Evolutionary conservation across 371 early-diverging fungal genomes (phyloP), one percentile per base, ranked within the genome.

Genomic region (Blakeslea trispora): DNA sequence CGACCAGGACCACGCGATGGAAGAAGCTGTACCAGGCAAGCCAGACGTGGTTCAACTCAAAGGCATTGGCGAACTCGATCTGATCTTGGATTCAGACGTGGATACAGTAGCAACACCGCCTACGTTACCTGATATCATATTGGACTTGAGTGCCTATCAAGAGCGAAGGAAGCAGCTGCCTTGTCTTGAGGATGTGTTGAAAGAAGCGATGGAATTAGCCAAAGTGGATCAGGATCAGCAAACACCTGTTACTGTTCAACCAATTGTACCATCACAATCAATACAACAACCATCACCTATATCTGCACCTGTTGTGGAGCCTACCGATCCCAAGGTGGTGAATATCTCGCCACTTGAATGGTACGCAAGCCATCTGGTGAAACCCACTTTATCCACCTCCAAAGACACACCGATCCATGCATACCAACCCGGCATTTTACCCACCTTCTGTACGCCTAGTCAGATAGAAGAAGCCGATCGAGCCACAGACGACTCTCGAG

Each of bases 361-460:
- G 37, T 37, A n/a, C 9, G 4, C 24, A 11, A 1, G 10, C 15
- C 24, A 42, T 3, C 8, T 8, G n/a, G 3, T 42, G 19, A 39
- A 7, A 5, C 9, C 19, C 2, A 5, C 5, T 37, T 2, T 23
- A 50, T 14, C 51, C 1, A 8, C 11, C 1, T 11, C 37, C 32
- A 50, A 22, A 42, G 31, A 19, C 1, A 19, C 21, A n/a, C 18
- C 46, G 11, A 37, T 60, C 0, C 57, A 57, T 21, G 57, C 43
- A 14, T 57, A 44, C 9, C 43, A 21, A n/a, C 4, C 3, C 0
- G 13, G 22, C 2, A 53, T 58, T 41, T 43, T 63, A 13, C 64
- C 64, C 6, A 35, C 58, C 19, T 58, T 58, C 31, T 14, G 59
- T 0, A 55, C 59, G 1, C 19, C 32, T 0, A 22, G 21, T 2